Base-by-base conservation (phyloP, 139 green algal species). In the Spirogloea muscicola region DNA sequence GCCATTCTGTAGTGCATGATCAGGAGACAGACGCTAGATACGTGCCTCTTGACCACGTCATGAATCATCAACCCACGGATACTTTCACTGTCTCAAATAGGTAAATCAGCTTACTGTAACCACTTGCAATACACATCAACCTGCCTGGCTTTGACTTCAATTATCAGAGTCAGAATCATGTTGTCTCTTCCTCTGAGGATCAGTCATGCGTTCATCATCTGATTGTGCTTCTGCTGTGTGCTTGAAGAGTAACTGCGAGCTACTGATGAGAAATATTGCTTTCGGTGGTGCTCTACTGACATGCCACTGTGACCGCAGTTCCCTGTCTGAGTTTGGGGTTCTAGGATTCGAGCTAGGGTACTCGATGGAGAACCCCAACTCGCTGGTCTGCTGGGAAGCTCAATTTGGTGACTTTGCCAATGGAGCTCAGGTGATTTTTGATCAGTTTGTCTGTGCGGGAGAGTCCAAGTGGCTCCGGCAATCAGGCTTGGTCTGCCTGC, bases 271-370 rank as follows among this genome's bases (percentile, higher is more conserved):
- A n/a, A n/a, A n/a, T n/a, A n/a, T n/a, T n/a, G n/a, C n/a, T n/a
- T n/a, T n/a, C n/a, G n/a, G n/a, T n/a, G n/a, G n/a, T n/a, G n/a
- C n/a, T n/a, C n/a, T n/a, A n/a, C n/a, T n/a, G 43, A 13, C 43
- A 51, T 51, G 10, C 43, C 43, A 13, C 43, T 27, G 10, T 64
- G 9, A 38, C 13, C 9, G n/a, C 77, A 63, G 13, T 16, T 89
- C 84, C 21, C 87, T 98, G 58, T 86, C 65, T 49, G 93, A 98
- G 85, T 96, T 90, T 71, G 92, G 91, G 44, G 90, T 97, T 49
- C 87, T 98, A 49, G 93, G 93, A 66, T 98, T 95, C 74, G 93
- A 98, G 86, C 87, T 96, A 58, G 93, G 93, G 27, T 98, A 97
- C 88, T 84, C 74, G n/a, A 88, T 97, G 83, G 92, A 96, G 81